phyloP scores from a whole-genome alignment of 176 grass and related monocot species.

The Dactylis glomerata region DNA sequence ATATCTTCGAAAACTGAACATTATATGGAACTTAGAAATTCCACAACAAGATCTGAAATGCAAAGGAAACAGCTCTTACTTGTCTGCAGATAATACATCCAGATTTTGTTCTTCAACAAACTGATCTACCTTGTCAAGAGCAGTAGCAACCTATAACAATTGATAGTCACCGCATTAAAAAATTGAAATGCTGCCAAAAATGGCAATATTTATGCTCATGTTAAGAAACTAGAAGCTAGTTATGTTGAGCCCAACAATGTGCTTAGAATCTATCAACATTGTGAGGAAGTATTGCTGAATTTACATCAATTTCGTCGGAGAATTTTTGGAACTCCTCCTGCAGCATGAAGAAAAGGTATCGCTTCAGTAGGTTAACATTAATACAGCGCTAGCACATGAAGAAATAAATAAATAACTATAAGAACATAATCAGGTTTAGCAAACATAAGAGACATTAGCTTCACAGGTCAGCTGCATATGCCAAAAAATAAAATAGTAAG shows the following conservation, averaged over 20 bases:
- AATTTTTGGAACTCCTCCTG: slow-evolving; percentile 58
- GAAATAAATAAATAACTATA: neutral
- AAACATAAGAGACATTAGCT: neutral
- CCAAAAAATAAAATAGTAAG: neutral
- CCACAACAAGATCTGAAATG: neutral
- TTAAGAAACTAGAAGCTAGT: neutral
- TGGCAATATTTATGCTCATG: neutral
- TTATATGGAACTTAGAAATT: slow-evolving; percentile 5
- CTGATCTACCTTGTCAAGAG: slow-evolving; percentile 50
- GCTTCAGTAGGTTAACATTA: neutral
- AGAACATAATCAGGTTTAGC: neutral
- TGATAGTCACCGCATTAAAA: neutral
- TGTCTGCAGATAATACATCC: slow-evolving; percentile 55
- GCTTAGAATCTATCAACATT: neutral
- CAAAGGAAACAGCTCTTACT: slow-evolving; percentile 40
- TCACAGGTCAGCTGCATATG: neutral
- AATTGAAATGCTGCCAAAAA: neutral
- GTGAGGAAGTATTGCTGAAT: neutral
- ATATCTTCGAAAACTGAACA: neutral
- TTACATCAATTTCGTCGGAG: slow-evolving; percentile 51
- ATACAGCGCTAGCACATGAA: neutral
- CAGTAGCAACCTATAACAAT: slow-evolving; percentile 36
- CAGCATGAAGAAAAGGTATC: slow-evolving; percentile 25
- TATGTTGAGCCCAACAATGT: neutral
- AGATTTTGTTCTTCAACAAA: slow-evolving; percentile 53